Base-by-base conservation (phyloP, 306 rosid species). In the Malus orientalis region DNA sequence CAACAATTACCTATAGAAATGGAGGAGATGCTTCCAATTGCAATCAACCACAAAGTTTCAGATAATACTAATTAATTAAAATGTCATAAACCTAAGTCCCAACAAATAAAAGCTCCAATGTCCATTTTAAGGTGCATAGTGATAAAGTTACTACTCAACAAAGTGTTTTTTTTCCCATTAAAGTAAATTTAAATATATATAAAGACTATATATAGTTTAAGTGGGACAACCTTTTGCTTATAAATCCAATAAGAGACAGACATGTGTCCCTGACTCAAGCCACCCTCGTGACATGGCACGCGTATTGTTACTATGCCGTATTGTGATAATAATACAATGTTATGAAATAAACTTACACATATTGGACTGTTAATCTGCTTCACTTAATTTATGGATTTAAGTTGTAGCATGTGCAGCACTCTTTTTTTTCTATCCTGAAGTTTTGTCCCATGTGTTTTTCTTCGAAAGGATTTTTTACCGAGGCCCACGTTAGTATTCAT, bases 41-140 rank as follows among this genome's bases (percentile, higher is more conserved):
- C 57, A 45, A 40, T 20, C 63, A 23, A 45, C 27, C 49, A 69
- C 20, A 11, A 2, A 25, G 33, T 45, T 6, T 11, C 18, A 69
- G 19, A 42, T n/a, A 10, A 11, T 11, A 4, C 2, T 2, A 14
- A 18, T 9, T 4, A 42, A 74, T 10, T 6, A 25, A 74, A 45
- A 61, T 25, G 42, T 27, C 55, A 59, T 25, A 42, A 22, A 9
- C 16, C 22, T 2, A 27, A 29, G 68, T 16, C 22, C 73, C 61
- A 74, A 4, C 38, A 74, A 16, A 47, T 27, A 22, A 14, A 75
- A 66, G 79, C 72, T 65, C 38, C 54, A 51, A 9, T 1, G 73
- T 53, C 79, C 22, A 65, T 66, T 75, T 75, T 66, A 38, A 75
- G 65, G 73, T 53, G 54, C 54, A 4, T 32, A 11, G 22, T 74